Percentiles rank a stretch among this genome's conserved stretches.
Conservation (phyloP, 179 eudicot genomes). For the Corrigiola litoralis region DNA sequence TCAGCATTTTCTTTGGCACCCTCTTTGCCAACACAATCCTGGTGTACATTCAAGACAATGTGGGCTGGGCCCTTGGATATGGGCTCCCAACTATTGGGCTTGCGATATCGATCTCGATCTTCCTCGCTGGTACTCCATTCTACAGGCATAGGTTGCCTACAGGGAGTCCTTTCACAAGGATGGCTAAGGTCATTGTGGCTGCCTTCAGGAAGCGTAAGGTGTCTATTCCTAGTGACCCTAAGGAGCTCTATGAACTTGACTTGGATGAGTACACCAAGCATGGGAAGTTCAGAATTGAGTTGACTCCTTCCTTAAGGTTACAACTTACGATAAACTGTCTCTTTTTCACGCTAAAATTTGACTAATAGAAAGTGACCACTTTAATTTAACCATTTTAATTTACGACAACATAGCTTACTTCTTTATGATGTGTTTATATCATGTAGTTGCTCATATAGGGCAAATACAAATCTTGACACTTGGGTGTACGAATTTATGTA, state of each 20-base stretch:
- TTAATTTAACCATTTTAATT: no score
- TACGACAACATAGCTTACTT: no score
- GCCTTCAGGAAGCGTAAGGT: slow-evolving; percentile 48
- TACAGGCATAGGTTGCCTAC: slow-evolving; percentile 60
- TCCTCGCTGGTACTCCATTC: slow-evolving; percentile 55
- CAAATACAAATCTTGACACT: no score
- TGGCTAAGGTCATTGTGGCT: slow-evolving; percentile 72
- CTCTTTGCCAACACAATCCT: slow-evolving; percentile 69
- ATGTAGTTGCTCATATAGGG: no score
- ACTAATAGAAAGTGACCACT: no score
- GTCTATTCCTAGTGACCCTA: slow-evolving; percentile 48
- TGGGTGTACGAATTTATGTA: neutral
- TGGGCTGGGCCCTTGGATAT: slow-evolving; percentile 76
- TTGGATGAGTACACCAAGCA: slow-evolving; percentile 46
- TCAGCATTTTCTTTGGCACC: slow-evolving; percentile 69
- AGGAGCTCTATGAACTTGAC: slow-evolving; percentile 68
- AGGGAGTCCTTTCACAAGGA: slow-evolving; percentile 75
- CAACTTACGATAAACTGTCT: no score
- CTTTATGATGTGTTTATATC: no score
- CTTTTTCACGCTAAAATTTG: no score
- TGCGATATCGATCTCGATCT: slow-evolving; percentile 50
- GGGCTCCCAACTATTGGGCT: slow-evolving; percentile 71
- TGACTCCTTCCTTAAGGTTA: slow-evolving; percentile 62
- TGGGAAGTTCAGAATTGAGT: slow-evolving; percentile 55
- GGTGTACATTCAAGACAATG: slow-evolving; percentile 77